These are phyloP conservation scores for Hyphopichia burtonii DNA, from an alignment of 1,139 yeast genomes.

Conservation along the genomic window DNA sequence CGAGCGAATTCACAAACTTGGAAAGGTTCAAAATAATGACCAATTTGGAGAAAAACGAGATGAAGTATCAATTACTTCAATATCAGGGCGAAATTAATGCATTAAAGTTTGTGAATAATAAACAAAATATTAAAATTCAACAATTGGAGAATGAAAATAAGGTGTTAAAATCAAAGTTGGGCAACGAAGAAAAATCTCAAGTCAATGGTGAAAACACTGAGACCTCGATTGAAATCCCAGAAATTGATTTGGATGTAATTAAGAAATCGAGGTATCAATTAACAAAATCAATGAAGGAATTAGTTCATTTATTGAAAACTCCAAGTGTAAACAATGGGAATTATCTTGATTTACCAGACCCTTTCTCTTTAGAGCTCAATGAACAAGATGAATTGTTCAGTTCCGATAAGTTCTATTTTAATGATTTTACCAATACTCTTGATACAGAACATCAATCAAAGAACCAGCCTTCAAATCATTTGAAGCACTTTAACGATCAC, in stretches of 20 bases:
- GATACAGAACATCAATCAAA: background rate
- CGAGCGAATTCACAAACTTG: constrained; percentile 58
- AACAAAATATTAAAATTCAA: constrained; percentile 31
- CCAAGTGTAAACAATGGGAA: constrained; percentile 25
- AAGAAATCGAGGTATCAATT: constrained; percentile 40
- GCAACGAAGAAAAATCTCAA: background rate
- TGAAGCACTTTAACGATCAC: background rate
- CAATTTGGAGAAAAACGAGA: constrained; percentile 55
- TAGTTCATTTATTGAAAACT: constrained; percentile 38
- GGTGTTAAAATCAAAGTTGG: constrained; percentile 5
- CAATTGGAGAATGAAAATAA: constrained; percentile 26
- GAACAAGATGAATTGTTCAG: constrained; percentile 18
- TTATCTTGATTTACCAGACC: constrained; percentile 21
- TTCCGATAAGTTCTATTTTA: constrained; percentile 8
- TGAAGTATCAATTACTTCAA: constrained; percentile 54
- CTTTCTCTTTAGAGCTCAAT: constrained; percentile 7
- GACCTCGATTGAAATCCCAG: constrained; percentile 25
- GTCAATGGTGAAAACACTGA: constrained; percentile 3
- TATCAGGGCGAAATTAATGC: constrained; percentile 55
- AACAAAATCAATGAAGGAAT: constrained; percentile 43
- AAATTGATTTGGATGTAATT: constrained; percentile 39
- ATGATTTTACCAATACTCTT: background rate
- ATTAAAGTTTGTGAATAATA: constrained; percentile 35
- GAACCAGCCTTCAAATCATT: background rate
- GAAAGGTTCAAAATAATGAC: constrained; percentile 58